Conservation (phyloP, 352 stramenopile genomes). For the Phytophthora ohioensis region DNA sequence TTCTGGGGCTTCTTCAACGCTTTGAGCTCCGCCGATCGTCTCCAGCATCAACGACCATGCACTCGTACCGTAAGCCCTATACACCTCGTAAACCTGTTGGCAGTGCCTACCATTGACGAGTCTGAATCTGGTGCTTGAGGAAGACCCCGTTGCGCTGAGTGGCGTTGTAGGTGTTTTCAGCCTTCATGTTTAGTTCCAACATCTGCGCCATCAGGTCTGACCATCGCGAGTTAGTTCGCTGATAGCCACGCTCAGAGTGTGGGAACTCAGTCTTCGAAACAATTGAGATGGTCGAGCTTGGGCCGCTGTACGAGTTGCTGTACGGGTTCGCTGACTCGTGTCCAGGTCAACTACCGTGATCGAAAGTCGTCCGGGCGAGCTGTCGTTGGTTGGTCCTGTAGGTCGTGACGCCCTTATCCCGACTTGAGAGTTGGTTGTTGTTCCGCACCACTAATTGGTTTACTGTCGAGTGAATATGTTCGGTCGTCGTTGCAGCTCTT, state of each 20-base stretch:
- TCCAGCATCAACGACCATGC: neutral
- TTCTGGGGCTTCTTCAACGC: conserved; percentile 19
- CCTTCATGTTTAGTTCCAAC: conserved; percentile 47
- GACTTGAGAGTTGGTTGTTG: conserved; percentile 8
- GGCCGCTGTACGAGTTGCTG: conserved; percentile 28
- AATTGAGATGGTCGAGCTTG: conserved; percentile 6
- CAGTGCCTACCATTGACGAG: conserved; percentile 15
- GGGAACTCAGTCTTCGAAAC: conserved; percentile 2
- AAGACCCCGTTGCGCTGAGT: conserved; percentile 48
- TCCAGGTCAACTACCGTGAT: conserved; percentile 2
- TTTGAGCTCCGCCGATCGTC: conserved; percentile 16
- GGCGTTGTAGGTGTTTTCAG: conserved; percentile 46
- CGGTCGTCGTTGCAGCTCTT: neutral
- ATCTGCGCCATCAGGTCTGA: conserved; percentile 36
- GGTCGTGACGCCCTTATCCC: neutral
- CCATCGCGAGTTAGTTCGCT: conserved; percentile 7
- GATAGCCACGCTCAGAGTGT: conserved; percentile 2
- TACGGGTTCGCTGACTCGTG: conserved; percentile 9
- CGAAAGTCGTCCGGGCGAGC: conserved; percentile 3
- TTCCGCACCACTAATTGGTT: conserved; percentile 1
- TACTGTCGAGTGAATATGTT: neutral
- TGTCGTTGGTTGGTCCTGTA: conserved; percentile 7
- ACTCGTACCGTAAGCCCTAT: neutral
- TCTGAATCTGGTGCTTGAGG: conserved; percentile 30
- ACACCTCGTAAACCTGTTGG: neutral